Conservation (phyloP, 2,329 filamentous ascomycete species). For the Xylaria polymorpha region DNA sequence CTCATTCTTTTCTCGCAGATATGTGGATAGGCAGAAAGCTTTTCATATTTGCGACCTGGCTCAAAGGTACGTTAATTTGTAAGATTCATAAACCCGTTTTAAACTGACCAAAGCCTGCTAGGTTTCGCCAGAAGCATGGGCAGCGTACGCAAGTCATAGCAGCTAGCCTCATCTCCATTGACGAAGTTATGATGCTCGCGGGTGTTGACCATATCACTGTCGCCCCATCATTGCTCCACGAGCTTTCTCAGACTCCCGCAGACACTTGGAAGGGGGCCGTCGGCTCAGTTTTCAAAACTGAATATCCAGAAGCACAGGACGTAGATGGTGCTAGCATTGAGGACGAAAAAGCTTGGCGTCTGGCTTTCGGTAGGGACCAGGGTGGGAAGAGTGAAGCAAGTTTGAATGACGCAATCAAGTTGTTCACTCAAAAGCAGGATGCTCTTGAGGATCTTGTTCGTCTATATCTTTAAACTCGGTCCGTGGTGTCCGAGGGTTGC, state of each 20-base stretch:
- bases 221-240: constrained; percentile 4
- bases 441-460: constrained; percentile 6
- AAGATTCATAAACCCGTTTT: neutral
- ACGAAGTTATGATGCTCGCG: constrained; percentile 25
- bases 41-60: neutral
- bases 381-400: constrained; percentile 15
- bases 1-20: constrained; percentile 1
- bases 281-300: constrained; percentile 12
- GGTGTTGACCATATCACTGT: constrained; percentile 24
- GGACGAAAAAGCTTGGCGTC: constrained; percentile 12
- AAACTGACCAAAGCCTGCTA: neutral
- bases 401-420: constrained; percentile 14
- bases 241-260: constrained; percentile 12
- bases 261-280: constrained; percentile 15
- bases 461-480: neutral
- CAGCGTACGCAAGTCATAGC: constrained; percentile 16
- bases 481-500: no score
- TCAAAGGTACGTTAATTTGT: neutral
- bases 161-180: constrained; percentile 19
- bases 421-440: constrained; percentile 22
- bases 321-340: neutral
- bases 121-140: constrained; percentile 1
- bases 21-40: neutral
- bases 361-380: constrained; percentile 19
- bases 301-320: neutral